Evolutionary conservation across 148 eudicot species (phyloP), one percentile per base, ranked within the genome.

Genomic region (Chenopodium quinoa): DNA sequence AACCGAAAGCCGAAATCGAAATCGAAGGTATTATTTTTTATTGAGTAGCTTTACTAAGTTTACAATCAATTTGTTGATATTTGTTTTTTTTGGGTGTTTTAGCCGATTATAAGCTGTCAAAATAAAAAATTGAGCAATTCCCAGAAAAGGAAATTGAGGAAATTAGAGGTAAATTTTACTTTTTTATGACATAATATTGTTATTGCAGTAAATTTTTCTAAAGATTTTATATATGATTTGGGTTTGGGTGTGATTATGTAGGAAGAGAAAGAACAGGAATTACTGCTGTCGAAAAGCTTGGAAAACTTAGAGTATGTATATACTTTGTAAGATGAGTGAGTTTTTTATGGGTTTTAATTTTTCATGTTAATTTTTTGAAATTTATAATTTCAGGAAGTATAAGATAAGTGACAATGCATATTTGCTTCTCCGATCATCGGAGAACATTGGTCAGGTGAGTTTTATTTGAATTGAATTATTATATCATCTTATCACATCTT

Each of bases 381-480:
- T 82, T 54, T 22, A 19, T 82, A 8, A 40, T 86, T 78, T 78
- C 83, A 96, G 99, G 94, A 96, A 90, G 86, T 80, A 89, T 83
- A 86, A 86, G 82, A 85, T 94, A 62, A 84, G 31, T 60, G 93
- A 92, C 13, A 93, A 89, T 87, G 93, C 83, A 16, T 88, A 92
- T 87, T 87, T 92, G 17, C 86, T 92, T 84, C 71, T 92, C 88
- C 82, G 75, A 84, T 92, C 94, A 40, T 93, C 97, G 29, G 80
- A 89, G 82, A 94, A 88, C 73, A 86, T 96, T 81, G 95, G 99
- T 64, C 98, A 96, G 95, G 99, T 92, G 74, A 68, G 86, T 75
- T 40, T 84, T 77, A 5, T 37, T 37, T 37, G 44, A 37, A 37
- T 37, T 37, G 7, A 5, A 37, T 37, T 5, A 67, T 9, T 0